These are phyloP conservation scores for Pseudocohnilembus persalinus DNA, from an alignment of 169 alveolate genomes.

Conservation along the genomic window DNA sequence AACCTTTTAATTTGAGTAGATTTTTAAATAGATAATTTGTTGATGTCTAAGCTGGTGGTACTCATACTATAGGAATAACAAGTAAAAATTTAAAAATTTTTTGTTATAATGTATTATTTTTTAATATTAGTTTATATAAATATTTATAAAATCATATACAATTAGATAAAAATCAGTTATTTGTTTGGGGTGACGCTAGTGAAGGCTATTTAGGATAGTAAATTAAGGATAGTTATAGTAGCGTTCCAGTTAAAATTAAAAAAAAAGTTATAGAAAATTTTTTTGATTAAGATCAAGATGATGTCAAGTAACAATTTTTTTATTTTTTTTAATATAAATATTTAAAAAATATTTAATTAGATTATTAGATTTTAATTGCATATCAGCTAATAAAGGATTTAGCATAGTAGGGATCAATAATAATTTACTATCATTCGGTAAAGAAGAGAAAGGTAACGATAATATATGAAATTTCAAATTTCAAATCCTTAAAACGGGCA, in stretches of 20 bases:
- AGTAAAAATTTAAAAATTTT: not conserved
- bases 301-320: too few relatives aligned
- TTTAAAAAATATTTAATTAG: too few relatives aligned
- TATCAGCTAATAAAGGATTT: too few relatives aligned
- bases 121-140: not conserved
- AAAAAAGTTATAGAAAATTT: too few relatives aligned
- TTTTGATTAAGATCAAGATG: too few relatives aligned
- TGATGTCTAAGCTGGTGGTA: not conserved
- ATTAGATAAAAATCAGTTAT: not conserved
- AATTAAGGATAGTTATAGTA: too few relatives aligned
- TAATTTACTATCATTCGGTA: not conserved
- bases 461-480: too few relatives aligned
- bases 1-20: slow-evolving; percentile 22
- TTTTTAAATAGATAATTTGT: slow-evolving; percentile 7
- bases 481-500: too few relatives aligned
- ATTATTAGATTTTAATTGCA: too few relatives aligned
- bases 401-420: not conserved
- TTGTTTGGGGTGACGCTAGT: not conserved
- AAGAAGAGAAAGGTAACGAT: not conserved
- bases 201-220: slow-evolving; percentile 19
- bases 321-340: too few relatives aligned
- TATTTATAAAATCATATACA: too few relatives aligned
- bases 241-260: too few relatives aligned
- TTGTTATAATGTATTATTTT: not conserved
- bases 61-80: slow-evolving; percentile 9